A percentile compares a stretch with the other conserved stretches of the same genome.
phyloP scores from a whole-genome alignment of 768 basidiomycete species.

The Termitomyces sp. region DNA sequence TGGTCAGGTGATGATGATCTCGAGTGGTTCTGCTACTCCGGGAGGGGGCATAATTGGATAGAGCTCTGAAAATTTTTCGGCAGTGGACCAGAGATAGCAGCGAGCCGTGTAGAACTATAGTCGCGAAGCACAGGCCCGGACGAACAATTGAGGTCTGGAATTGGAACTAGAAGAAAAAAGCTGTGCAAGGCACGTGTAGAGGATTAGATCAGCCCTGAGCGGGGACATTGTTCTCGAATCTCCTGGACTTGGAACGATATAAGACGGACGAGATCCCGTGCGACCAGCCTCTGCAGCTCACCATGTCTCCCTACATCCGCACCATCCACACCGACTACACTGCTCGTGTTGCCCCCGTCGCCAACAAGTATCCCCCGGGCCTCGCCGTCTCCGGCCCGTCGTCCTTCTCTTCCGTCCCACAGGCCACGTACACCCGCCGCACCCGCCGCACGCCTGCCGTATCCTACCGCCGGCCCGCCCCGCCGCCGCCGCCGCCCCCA shows the following conservation, averaged over 20 bases:
- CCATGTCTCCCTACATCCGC: conserved; percentile 33
- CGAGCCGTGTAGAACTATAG: too few relatives aligned
- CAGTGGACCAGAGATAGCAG: too few relatives aligned
- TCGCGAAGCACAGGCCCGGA: not conserved
- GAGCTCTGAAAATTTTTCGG: too few relatives aligned
- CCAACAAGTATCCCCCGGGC: conserved; percentile 13
- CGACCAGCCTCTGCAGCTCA: not conserved
- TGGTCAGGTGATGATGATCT: too few relatives aligned
- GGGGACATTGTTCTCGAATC: conserved; percentile 1
- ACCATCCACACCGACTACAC: conserved; percentile 36
- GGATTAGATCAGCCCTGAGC: not conserved
- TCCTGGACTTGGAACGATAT: not conserved
- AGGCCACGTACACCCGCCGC: conserved; percentile 8
- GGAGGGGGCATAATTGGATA: too few relatives aligned
- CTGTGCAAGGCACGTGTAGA: not conserved
- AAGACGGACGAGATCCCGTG: not conserved
- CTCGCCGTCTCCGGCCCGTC: not conserved
- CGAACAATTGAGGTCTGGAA: too few relatives aligned
- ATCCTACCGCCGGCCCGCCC: conserved; percentile 4
- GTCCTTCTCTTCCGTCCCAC: not conserved
- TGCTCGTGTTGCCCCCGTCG: conserved; percentile 6
- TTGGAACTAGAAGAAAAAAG: not conserved
- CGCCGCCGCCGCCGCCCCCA: conserved; percentile 7
- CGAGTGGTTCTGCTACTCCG: too few relatives aligned
- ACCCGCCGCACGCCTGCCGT: conserved; percentile 3